Evolutionary conservation across 2,329 filamentous ascomycete genomes (phyloP).

Genomic region (Neonectria coccinea): DNA sequence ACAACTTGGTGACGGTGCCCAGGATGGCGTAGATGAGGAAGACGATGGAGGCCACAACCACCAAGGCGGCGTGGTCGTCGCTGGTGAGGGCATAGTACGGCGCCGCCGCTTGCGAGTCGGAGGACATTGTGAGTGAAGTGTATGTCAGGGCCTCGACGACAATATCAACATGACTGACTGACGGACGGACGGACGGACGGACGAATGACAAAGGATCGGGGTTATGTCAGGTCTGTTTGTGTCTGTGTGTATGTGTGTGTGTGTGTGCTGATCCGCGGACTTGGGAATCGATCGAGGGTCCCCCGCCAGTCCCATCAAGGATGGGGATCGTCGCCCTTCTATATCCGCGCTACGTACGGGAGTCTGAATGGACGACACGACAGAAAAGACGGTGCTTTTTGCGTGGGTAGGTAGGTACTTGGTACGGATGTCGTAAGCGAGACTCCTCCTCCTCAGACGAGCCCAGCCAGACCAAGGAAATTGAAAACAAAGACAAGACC

Average conservation of each 20-base stretch:
- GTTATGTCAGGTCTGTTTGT: neutral
- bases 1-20: slow-evolving; percentile 35
- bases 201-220: neutral
- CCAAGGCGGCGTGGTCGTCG: slow-evolving; percentile 38
- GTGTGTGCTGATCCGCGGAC: neutral
- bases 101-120: slow-evolving; percentile 27
- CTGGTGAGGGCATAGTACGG: slow-evolving; percentile 40
- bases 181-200: neutral
- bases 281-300: slow-evolving; percentile 15
- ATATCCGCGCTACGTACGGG: neutral
- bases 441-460: no score
- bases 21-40: slow-evolving; percentile 40
- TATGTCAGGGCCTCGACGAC: slow-evolving; percentile 5
- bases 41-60: slow-evolving; percentile 37
- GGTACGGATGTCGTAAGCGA: neutral
- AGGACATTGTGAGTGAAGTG: slow-evolving; percentile 24
- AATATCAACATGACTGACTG: slow-evolving; percentile 1
- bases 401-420: neutral
- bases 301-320: slow-evolving; percentile 3
- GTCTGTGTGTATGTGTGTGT: neutral
- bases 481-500: no score
- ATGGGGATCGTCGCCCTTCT: slow-evolving; percentile 4
- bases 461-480: no score
- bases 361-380: no score
- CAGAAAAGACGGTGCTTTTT: no score